phyloP scores from a whole-genome alignment of 345 rosid species.

The Brassica incana region DNA sequence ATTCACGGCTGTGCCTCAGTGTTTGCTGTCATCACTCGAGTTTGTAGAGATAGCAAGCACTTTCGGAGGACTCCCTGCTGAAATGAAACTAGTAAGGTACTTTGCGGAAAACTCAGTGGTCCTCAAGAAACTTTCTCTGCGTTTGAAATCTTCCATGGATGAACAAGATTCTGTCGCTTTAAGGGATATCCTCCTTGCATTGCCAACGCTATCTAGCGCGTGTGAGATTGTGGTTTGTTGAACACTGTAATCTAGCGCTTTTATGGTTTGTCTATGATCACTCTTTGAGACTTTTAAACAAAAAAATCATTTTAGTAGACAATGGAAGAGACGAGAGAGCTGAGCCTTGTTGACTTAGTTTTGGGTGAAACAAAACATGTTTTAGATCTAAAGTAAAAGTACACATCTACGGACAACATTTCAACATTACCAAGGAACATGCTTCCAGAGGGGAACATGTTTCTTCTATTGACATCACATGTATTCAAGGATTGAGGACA shows the following conservation, averaged over 20 bases:
- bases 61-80: not conserved
- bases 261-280: not conserved
- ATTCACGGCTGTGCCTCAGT: not conserved
- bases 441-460: not conserved
- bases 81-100: not conserved
- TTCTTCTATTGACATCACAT: not conserved
- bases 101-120: not conserved
- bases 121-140: constrained; percentile 9
- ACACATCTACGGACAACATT: not conserved
- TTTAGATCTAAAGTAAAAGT: not conserved
- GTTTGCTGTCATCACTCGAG: not conserved
- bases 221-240: not conserved
- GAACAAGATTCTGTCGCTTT: not conserved
- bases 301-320: too few species aligned
- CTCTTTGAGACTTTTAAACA: too few species aligned
- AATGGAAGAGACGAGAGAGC: too few species aligned
- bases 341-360: not conserved
- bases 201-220: not conserved
- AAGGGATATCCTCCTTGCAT: not conserved
- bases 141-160: not conserved
- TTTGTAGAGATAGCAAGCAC: not conserved
- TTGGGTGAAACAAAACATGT: not conserved
- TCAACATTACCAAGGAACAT: not conserved
- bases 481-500: constrained; percentile 8
- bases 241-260: not conserved